Evolutionary conservation across 768 basidiomycete genomes (phyloP).

Genomic region (Steccherinum ochraceum): DNA sequence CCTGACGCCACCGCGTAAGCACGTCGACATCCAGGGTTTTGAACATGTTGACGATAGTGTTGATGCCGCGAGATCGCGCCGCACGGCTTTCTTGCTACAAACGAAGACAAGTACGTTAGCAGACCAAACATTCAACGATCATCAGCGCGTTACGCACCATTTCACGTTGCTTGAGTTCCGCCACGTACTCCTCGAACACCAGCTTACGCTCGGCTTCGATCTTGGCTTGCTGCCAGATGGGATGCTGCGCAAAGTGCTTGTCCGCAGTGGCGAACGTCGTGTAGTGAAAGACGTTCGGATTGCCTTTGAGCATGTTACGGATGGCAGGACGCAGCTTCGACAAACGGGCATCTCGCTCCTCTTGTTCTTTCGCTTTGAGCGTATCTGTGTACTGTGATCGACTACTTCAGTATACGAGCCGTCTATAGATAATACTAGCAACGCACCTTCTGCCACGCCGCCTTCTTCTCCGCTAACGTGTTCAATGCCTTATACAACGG

Average conservation of each 20-base stretch:
- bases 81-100: conserved; percentile 73
- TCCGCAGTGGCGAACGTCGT: conserved; percentile 89
- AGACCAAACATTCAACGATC: background rate
- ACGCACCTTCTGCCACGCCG: conserved; percentile 85
- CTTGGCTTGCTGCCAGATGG: conserved; percentile 85
- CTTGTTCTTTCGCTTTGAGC: conserved; percentile 75
- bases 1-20: conserved; percentile 87
- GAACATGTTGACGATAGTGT: conserved; percentile 79
- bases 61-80: conserved; percentile 70
- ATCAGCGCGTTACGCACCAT: conserved; percentile 65
- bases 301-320: conserved; percentile 80
- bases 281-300: conserved; percentile 86
- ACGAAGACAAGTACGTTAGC: background rate
- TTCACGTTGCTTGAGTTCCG: conserved; percentile 82
- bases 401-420: too few species aligned
- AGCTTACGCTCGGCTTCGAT: conserved; percentile 80
- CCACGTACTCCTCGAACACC: conserved; percentile 89
- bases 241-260: conserved; percentile 77
- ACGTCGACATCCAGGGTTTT: conserved; percentile 87
- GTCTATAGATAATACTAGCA: conserved; percentile 4
- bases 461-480: conserved; percentile 91
- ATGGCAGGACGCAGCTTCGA: conserved; percentile 82
- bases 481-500: conserved; percentile 93
- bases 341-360: conserved; percentile 79
- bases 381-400: conserved; percentile 63